A percentile compares a stretch with the other conserved stretches of the same genome.
phyloP scores from a whole-genome alignment of 306 rosid genomes.

The Canavalia ensiformis region DNA sequence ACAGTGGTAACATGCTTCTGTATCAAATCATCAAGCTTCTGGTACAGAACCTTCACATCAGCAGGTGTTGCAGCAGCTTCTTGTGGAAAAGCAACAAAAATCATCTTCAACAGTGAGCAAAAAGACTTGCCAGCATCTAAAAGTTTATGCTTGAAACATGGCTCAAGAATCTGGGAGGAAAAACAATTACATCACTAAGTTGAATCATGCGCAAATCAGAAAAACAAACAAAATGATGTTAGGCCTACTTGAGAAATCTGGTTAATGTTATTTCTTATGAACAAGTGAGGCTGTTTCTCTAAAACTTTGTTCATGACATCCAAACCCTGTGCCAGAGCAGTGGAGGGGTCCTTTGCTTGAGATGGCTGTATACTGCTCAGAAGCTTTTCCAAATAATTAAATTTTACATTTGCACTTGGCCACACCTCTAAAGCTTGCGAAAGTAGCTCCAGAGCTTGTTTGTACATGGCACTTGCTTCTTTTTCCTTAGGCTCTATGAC shows the following conservation, averaged over 20 bases:
- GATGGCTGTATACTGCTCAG: conserved; percentile 97
- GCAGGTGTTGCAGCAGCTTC: conserved; percentile 82
- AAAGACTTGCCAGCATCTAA: conserved; percentile 95
- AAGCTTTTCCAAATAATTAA: conserved; percentile 94
- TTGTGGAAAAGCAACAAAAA: conserved; percentile 91
- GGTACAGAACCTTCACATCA: conserved; percentile 82
- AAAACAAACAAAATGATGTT: conserved; percentile 13
- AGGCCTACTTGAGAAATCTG: conserved; percentile 95
- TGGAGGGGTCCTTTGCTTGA: conserved; percentile 97
- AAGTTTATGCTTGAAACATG: conserved; percentile 93
- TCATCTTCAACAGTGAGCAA: conserved; percentile 95
- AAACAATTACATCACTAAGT: conserved; percentile 36
- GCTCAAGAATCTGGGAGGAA: conserved; percentile 90
- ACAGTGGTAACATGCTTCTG: conserved; percentile 79
- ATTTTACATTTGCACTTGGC: conserved; percentile 97
- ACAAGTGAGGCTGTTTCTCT: conserved; percentile 98
- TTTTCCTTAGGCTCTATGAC: conserved; percentile 99
- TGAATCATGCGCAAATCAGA: conserved; percentile 31
- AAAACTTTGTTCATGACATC: conserved; percentile 99
- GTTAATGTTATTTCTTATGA: conserved; percentile 88
- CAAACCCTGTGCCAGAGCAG: conserved; percentile 98
- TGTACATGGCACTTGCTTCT: conserved; percentile 92
- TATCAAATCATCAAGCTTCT: conserved; percentile 94
- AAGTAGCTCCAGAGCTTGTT: conserved; percentile 96
- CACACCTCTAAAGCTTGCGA: conserved; percentile 99